Evolutionary conservation across 164 flowering plant species (phyloP).

Genomic region (Cinnamomum chago): DNA sequence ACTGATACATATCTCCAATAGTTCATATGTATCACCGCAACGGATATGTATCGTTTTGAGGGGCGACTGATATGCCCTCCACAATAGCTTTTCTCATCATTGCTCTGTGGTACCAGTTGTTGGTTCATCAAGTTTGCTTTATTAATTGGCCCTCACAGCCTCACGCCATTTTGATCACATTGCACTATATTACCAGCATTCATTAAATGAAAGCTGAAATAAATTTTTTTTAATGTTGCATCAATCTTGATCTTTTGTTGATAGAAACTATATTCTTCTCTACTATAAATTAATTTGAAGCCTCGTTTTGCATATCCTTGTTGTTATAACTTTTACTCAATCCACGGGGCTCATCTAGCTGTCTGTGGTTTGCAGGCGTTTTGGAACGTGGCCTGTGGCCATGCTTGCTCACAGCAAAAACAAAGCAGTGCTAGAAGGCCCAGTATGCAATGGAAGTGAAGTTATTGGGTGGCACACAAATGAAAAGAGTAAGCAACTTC

Average conservation of each 20-base stretch:
- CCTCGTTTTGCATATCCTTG: background rate
- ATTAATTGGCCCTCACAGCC: too few relatives aligned
- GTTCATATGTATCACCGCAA: too few relatives aligned
- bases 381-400: constrained; percentile 98
- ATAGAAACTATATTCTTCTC: background rate
- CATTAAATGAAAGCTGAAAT: background rate
- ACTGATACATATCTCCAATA: too few relatives aligned
- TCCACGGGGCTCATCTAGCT: background rate
- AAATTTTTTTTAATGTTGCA: background rate
- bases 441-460: constrained; percentile 87
- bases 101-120: too few relatives aligned
- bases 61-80: too few relatives aligned
- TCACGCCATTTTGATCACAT: too few relatives aligned
- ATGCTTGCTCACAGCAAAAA: constrained; percentile 89
- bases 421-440: constrained; percentile 88
- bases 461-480: constrained; percentile 98
- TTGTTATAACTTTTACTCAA: background rate
- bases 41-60: too few relatives aligned
- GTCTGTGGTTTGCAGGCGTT: constrained; percentile 44
- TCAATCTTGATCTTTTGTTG: background rate
- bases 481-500: constrained; percentile 84
- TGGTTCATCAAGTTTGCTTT: too few relatives aligned
- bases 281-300: background rate
- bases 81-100: too few relatives aligned
- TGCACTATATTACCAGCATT: too few relatives aligned